A percentile compares a stretch with the other conserved stretches of the same genome.
phyloP scores from a whole-genome alignment of 2,329 filamentous ascomycete genomes.

The Hypoxylon sp. region DNA sequence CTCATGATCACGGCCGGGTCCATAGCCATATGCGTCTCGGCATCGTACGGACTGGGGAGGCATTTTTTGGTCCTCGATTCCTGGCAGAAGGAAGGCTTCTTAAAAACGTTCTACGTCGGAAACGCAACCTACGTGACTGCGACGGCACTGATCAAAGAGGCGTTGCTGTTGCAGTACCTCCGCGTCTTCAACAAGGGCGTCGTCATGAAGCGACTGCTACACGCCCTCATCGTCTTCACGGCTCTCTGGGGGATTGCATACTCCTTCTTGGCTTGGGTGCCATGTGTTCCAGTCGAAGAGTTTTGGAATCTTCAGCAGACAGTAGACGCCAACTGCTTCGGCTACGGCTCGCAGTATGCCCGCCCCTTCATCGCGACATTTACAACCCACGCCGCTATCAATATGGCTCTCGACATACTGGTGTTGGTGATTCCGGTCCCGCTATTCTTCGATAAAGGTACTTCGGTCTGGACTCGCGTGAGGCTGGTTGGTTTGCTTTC shows the following conservation, averaged over 20 bases:
- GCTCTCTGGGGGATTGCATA: conserved; percentile 45
- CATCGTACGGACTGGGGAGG: conserved; percentile 37
- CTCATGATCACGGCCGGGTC: conserved; percentile 35
- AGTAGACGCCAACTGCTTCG: conserved; percentile 40
- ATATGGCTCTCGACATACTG: conserved; percentile 46
- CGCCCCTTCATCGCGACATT: conserved; percentile 44
- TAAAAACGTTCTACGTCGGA: conserved; percentile 41
- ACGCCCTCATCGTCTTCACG: conserved; percentile 39
- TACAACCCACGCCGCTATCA: conserved; percentile 45
- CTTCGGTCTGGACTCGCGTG: conserved; percentile 34
- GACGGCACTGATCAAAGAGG: conserved; percentile 41
- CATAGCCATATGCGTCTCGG: conserved; percentile 33
- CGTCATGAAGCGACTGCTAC: conserved; percentile 32
- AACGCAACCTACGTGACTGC: conserved; percentile 39
- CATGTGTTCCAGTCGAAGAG: conserved; percentile 40
- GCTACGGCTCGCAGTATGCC: conserved; percentile 43
- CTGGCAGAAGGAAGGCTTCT: conserved; percentile 26
- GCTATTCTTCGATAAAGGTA: conserved; percentile 42
- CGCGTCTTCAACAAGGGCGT: conserved; percentile 38
- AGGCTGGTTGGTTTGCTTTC: conserved; percentile 43
- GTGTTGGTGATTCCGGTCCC: conserved; percentile 47
- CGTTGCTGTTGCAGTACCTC: conserved; percentile 41
- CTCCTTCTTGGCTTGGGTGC: conserved; percentile 45
- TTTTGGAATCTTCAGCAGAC: conserved; percentile 31
- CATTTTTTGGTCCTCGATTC: conserved; percentile 36